Percentiles rank a stretch among this genome's conserved stretches.
Evolutionary conservation across 2,329 filamentous ascomycete species (phyloP).

Genomic region (Diaporthe nobilis): DNA sequence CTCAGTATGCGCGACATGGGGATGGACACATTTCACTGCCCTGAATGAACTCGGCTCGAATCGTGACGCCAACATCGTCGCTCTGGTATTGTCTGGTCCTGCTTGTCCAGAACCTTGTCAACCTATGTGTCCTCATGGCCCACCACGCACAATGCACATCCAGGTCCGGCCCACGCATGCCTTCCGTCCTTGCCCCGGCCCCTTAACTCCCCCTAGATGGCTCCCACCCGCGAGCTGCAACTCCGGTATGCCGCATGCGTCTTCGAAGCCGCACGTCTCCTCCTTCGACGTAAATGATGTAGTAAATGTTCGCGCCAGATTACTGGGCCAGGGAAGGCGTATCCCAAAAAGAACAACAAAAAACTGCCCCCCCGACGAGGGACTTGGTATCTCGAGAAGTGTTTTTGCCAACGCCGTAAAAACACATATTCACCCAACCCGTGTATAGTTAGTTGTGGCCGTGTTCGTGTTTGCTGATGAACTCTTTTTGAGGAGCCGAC

Average conservation of each 20-base stretch:
- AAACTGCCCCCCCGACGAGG: constrained; percentile 39
- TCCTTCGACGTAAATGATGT: constrained; percentile 6
- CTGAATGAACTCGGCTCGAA: neutral
- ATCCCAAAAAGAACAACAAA: constrained; percentile 32
- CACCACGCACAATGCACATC: neutral
- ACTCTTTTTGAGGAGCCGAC: constrained; percentile 3
- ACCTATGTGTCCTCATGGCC: neutral
- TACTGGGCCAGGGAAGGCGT: constrained; percentile 19
- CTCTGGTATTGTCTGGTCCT: neutral
- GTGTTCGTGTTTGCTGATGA: constrained; percentile 25
- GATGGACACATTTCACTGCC: neutral
- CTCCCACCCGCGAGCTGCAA: neutral
- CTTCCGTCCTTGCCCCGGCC: neutral
- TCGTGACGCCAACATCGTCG: neutral
- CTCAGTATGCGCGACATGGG: neutral
- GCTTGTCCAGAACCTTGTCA: neutral
- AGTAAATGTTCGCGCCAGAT: constrained; percentile 32
- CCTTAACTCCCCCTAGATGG: neutral
- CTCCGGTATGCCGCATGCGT: neutral
- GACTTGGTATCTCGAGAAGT: constrained; percentile 47
- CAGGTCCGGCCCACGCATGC: neutral
- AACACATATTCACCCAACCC: constrained; percentile 37
- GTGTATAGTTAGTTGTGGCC: constrained; percentile 38
- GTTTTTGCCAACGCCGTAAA: constrained; percentile 44
- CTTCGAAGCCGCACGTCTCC: neutral